Conservation (phyloP, 352 stramenopile species). For the Albugo laibachii region DNA sequence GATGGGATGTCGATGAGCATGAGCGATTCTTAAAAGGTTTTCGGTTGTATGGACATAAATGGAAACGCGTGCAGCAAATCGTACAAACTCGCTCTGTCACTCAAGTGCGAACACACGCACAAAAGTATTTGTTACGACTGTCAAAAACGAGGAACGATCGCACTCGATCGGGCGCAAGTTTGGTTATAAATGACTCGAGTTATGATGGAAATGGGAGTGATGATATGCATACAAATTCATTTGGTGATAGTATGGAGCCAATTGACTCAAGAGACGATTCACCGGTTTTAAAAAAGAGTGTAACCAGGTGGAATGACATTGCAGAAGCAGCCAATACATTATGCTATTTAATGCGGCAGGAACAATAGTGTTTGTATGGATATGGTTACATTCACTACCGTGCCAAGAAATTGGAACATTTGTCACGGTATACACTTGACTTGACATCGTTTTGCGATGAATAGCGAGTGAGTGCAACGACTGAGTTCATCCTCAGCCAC, state of each 20-base stretch:
- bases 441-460: no score
- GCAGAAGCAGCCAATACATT: conserved; percentile 51
- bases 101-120: conserved; percentile 72
- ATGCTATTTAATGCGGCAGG: conserved; percentile 64
- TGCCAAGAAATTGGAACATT: no score
- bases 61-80: conserved; percentile 79
- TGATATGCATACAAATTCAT: conserved; percentile 6
- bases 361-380: no score
- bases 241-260: conserved; percentile 4
- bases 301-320: conserved; percentile 12
- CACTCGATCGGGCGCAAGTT: conserved; percentile 15
- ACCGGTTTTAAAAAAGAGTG: conserved; percentile 7
- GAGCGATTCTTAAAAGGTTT: conserved; percentile 75
- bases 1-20: conserved; percentile 73
- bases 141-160: conserved; percentile 74
- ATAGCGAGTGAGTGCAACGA: no score
- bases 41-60: conserved; percentile 76
- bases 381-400: no score
- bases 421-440: no score
- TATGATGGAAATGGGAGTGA: background rate
- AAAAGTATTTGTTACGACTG: conserved; percentile 79
- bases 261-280: conserved; percentile 8
- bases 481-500: no score
- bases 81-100: conserved; percentile 72
- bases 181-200: no score